Percentiles rank a stretch among this genome's conserved stretches.
phyloP scores from a whole-genome alignment of 1,284 basidiomycete species.

The Ganoderma lucidum region DNA sequence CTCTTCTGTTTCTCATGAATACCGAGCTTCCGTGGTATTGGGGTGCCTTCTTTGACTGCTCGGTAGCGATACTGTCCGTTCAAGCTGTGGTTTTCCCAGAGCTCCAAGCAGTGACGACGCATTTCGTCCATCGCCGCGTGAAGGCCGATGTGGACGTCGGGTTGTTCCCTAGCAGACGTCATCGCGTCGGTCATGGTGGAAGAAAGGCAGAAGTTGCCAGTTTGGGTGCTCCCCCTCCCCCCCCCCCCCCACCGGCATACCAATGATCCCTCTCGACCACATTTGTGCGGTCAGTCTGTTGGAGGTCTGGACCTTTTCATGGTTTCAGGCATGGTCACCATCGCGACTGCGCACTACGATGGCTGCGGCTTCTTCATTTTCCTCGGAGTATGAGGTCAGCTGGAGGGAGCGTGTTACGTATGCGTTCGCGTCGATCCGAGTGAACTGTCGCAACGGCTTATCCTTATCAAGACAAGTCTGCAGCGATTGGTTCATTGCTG shows the following conservation, averaged over 20 bases:
- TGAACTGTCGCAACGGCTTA: background rate
- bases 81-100: constrained; percentile 3
- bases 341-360: background rate
- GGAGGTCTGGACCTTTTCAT: constrained; percentile 7
- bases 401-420: background rate
- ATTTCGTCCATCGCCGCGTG: constrained; percentile 1
- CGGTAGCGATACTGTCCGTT: constrained; percentile 9
- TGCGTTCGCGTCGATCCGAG: constrained; percentile 14
- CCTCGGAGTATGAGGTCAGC: constrained; percentile 8
- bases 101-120: background rate
- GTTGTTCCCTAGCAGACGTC: background rate
- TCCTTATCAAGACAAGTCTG: background rate
- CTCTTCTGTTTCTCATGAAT: constrained; percentile 6
- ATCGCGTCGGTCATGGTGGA: background rate
- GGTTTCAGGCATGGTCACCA: constrained; percentile 9
- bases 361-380: background rate
- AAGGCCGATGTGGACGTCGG: background rate
- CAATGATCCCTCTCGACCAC: background rate
- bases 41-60: constrained; percentile 4
- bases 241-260: background rate
- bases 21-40: constrained; percentile 2
- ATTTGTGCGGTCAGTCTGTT: background rate
- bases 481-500: constrained; percentile 12
- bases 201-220: constrained; percentile 7
- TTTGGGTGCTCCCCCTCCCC: background rate